A percentile compares a stretch with the other conserved stretches of the same genome.
phyloP scores from a whole-genome alignment of 441 rosid genomes.

The Aquilaria agallochum region DNA sequence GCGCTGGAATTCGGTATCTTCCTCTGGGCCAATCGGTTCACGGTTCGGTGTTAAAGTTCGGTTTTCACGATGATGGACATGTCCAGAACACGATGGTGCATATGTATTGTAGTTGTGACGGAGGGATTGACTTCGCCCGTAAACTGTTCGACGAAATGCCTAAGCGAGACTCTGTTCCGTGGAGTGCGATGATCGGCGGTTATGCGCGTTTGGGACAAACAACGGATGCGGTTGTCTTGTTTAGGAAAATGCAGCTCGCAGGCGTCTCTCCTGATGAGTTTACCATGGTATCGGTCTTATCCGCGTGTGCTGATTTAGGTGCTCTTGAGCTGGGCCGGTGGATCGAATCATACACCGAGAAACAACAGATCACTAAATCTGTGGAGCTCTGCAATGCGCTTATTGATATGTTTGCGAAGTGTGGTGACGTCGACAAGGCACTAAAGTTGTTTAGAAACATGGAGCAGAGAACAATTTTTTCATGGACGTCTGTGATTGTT shows the following conservation, averaged over 20 bases:
- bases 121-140: constrained; percentile 34
- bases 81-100: constrained; percentile 48
- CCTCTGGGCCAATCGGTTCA: constrained; percentile 38
- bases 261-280: constrained; percentile 47
- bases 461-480: constrained; percentile 38
- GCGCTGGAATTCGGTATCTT: constrained; percentile 42
- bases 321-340: constrained; percentile 53
- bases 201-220: constrained; percentile 37
- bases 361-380: constrained; percentile 19
- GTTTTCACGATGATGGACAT: constrained; percentile 34
- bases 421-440: constrained; percentile 56
- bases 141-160: constrained; percentile 50
- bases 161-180: constrained; percentile 38
- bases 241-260: constrained; percentile 43
- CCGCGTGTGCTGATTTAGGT: constrained; percentile 51
- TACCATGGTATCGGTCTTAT: constrained; percentile 46
- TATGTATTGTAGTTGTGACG: constrained; percentile 29
- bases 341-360: constrained; percentile 40
- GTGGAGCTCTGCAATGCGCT: constrained; percentile 43
- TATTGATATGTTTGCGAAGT: constrained; percentile 51
- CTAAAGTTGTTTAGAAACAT: constrained; percentile 37
- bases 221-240: constrained; percentile 36
- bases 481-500: constrained; percentile 56
- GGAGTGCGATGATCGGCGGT: constrained; percentile 62
- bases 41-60: constrained; percentile 39